Conservation (phyloP, 441 rosid species). For the Gossypium davidsonii region DNA sequence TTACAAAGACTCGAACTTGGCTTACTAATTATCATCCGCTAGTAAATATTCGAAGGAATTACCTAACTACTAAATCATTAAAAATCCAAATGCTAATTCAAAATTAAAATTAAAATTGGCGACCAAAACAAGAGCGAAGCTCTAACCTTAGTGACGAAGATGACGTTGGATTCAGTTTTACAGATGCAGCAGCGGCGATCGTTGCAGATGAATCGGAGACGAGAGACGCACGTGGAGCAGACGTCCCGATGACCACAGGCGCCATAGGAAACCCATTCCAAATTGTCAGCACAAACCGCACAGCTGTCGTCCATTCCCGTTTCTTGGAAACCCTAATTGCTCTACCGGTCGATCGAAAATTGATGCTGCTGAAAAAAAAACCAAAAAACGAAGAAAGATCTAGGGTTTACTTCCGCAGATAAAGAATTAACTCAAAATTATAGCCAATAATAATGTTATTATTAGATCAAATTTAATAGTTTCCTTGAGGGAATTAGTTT, state of each 20-base stretch:
- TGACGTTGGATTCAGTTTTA: conserved; percentile 53
- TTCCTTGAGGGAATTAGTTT: neutral
- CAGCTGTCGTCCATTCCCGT: conserved; percentile 83
- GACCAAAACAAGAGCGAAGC: neutral
- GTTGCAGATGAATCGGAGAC: conserved; percentile 82
- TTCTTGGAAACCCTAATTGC: neutral
- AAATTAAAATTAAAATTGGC: neutral
- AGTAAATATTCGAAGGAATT: too few species aligned
- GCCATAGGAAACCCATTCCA: conserved; percentile 96
- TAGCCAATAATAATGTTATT: neutral
- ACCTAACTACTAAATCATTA: neutral
- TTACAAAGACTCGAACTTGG: neutral
- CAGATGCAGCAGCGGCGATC: conserved; percentile 94
- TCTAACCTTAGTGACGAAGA: conserved; percentile 87
- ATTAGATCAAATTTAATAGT: neutral
- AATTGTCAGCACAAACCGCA: conserved; percentile 86
- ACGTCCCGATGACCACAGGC: conserved; percentile 91
- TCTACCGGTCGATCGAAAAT: neutral
- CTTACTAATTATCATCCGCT: neutral
- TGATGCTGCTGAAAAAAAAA: neutral
- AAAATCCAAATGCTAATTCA: neutral
- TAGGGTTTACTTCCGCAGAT: conserved; percentile 1
- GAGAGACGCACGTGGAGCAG: conserved; percentile 93
- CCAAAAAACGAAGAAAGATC: neutral
- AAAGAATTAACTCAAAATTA: neutral